Conservation (phyloP, 768 basidiomycete species). For the Leccinum olivaceopallidum region DNA sequence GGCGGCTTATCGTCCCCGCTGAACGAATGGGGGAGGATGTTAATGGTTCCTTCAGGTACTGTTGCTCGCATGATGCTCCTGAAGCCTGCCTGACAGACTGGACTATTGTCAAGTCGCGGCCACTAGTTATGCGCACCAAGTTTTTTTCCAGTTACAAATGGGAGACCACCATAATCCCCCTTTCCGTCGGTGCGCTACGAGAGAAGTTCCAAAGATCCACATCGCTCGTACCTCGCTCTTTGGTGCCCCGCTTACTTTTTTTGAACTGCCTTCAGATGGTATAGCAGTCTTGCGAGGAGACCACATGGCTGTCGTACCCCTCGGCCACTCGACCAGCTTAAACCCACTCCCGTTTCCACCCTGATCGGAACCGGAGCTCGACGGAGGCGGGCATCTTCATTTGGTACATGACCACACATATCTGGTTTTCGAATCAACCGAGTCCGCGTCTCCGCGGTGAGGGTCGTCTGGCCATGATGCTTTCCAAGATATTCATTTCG, state of each 20-base stretch:
- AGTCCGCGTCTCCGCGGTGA: background rate
- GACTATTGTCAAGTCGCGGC: no score
- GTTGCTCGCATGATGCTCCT: no score
- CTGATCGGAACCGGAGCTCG: background rate
- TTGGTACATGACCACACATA: background rate
- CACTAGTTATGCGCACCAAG: background rate
- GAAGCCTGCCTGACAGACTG: no score
- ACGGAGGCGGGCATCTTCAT: background rate
- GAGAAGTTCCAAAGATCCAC: background rate
- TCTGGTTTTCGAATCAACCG: background rate
- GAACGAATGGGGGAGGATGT: background rate
- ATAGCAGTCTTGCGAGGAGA: background rate
- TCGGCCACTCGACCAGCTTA: background rate
- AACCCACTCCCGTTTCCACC: background rate
- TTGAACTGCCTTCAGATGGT: no score
- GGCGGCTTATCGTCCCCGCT: no score
- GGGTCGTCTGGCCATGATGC: background rate
- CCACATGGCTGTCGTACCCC: background rate
- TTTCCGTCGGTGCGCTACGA: background rate
- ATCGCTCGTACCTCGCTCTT: background rate
- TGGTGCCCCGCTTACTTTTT: background rate
- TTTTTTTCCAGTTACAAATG: no score
- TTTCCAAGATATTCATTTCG: no score
- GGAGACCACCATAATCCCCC: background rate
- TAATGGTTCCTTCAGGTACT: background rate